Percentiles rank a stretch among this genome's conserved stretches.
phyloP scores from a whole-genome alignment of 2,329 filamentous ascomycete species.

The Aspergillus caelatus region DNA sequence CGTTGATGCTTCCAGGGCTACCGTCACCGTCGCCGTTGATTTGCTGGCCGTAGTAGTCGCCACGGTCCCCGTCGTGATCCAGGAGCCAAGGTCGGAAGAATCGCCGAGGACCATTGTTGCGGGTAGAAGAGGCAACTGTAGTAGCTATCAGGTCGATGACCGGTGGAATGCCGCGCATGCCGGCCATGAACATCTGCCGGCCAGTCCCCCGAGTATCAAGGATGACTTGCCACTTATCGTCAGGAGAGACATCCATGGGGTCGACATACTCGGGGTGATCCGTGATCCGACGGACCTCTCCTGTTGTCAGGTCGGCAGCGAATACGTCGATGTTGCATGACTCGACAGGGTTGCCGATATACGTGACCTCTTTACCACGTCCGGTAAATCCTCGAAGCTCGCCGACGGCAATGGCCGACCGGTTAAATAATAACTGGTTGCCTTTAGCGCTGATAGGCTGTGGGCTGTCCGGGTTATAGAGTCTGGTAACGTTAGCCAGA shows the following conservation, averaged over 20 bases:
- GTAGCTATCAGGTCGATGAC: constrained; percentile 42
- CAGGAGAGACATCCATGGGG: constrained; percentile 46
- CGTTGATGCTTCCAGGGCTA: constrained; percentile 42
- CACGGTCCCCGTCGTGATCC: constrained; percentile 50
- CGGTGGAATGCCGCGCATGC: constrained; percentile 47
- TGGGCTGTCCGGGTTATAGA: constrained; percentile 30
- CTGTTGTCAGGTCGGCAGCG: constrained; percentile 45
- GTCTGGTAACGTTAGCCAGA: constrained; percentile 41
- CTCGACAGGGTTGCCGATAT: constrained; percentile 45
- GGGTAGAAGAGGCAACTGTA: constrained; percentile 41
- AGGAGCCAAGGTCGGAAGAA: constrained; percentile 53
- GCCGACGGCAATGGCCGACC: constrained; percentile 40
- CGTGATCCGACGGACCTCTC: constrained; percentile 47
- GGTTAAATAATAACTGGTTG: constrained; percentile 33
- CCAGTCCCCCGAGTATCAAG: constrained; percentile 49
- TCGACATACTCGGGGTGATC: constrained; percentile 50
- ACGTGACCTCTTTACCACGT: constrained; percentile 45
- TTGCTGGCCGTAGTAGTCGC: constrained; percentile 48
- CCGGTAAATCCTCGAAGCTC: constrained; percentile 52
- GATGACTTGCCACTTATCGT: constrained; percentile 48
- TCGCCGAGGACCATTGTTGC: constrained; percentile 50
- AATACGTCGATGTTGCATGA: constrained; percentile 52
- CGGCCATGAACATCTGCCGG: constrained; percentile 48
- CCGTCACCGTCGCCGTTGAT: constrained; percentile 44
- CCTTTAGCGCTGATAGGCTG: constrained; percentile 27